A percentile compares a stretch with the other conserved stretches of the same genome.
These are phyloP conservation scores for Spergularia bocconei DNA, from an alignment of 148 eudicot species.

Conservation along the genomic window DNA sequence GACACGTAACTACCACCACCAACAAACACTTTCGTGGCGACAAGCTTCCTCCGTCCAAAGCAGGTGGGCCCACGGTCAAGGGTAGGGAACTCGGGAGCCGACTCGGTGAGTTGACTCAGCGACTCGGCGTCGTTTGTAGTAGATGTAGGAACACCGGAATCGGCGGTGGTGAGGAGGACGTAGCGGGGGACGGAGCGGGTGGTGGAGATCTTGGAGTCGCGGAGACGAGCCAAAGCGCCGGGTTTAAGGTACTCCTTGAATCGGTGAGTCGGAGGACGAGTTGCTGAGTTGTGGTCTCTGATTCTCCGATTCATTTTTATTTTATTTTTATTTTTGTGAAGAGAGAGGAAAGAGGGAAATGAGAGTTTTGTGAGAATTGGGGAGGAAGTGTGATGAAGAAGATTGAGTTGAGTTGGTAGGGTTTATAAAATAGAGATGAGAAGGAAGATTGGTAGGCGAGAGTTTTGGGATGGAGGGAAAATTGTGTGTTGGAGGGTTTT, in stretches of 20 bases:
- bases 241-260: slow-evolving; percentile 38
- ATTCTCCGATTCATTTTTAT: slow-evolving; percentile 22
- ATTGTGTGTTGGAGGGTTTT: no score
- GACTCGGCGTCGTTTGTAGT: neutral
- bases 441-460: no score
- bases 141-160: no score
- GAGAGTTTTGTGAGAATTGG: neutral
- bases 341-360: no score
- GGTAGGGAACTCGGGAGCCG: slow-evolving; percentile 19
- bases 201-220: slow-evolving; percentile 32
- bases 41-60: slow-evolving; percentile 32
- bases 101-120: neutral
- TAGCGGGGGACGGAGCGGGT: slow-evolving; percentile 18
- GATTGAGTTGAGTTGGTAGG: neutral
- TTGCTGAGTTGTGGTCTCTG: slow-evolving; percentile 1
- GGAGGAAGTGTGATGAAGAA: neutral
- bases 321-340: neutral
- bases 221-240: slow-evolving; percentile 32
- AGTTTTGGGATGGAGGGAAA: no score
- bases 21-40: slow-evolving; percentile 21
- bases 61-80: slow-evolving; percentile 29
- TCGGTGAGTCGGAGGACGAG: neutral
- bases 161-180: no score
- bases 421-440: neutral
- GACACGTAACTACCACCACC: neutral